These are phyloP conservation scores for Emericellopsis terricola DNA, from an alignment of 495 filamentous ascomycete species.

Conservation along the genomic window DNA sequence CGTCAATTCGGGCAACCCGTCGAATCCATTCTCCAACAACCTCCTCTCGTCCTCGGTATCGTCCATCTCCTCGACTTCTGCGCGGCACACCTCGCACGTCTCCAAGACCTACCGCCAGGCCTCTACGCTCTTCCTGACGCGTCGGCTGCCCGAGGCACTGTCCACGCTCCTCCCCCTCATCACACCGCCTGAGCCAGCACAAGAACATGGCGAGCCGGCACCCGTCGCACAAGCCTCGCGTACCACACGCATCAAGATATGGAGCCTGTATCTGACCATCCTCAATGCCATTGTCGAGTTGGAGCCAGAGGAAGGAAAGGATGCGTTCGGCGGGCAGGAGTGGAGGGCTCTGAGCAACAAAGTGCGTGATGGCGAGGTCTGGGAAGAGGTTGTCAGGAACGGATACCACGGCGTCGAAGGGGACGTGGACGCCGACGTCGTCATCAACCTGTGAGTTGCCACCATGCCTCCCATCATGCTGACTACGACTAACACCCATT, in stretches of 20 bases:
- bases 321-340: conserved; percentile 60
- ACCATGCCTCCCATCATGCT: not conserved
- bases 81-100: conserved; percentile 39
- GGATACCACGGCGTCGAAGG: conserved; percentile 79
- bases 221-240: conserved; percentile 57
- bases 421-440: conserved; percentile 84
- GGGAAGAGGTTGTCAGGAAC: conserved; percentile 76
- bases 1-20: conserved; percentile 11
- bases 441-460: conserved; percentile 66
- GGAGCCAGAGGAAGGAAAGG: conserved; percentile 77
- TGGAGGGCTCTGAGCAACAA: conserved; percentile 68
- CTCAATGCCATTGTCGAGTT: conserved; percentile 80
- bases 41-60: conserved; percentile 27
- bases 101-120: conserved; percentile 80
- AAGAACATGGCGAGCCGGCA: conserved; percentile 29
- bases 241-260: conserved; percentile 77
- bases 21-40: conserved; percentile 9
- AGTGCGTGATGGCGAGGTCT: conserved; percentile 70
- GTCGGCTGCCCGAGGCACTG: conserved; percentile 77
- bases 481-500: conserved; percentile 4
- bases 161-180: conserved; percentile 66
- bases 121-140: conserved; percentile 79
- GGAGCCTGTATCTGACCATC: conserved; percentile 89
- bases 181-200: conserved; percentile 21
- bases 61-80: conserved; percentile 27